Conservation (phyloP, 192 early-diverging fungal genomes). For the Ambispora gerdemannii region DNA sequence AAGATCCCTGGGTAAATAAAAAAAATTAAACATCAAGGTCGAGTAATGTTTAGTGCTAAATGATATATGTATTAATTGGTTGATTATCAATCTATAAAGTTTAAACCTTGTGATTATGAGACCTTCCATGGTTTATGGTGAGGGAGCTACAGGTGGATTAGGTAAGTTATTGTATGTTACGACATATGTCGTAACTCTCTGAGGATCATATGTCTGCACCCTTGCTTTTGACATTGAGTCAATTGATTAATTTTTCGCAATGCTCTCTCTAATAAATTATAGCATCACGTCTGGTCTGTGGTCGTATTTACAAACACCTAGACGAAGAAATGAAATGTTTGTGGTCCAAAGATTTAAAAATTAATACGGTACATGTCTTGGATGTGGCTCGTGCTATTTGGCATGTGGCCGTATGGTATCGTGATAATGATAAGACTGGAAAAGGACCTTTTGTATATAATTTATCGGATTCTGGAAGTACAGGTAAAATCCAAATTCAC, state of each 20-base stretch:
- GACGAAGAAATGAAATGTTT: slow-evolving; percentile 89
- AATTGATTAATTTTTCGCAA: no score
- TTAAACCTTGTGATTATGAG: slow-evolving; percentile 81
- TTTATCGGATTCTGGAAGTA: slow-evolving; percentile 81
- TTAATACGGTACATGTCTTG: slow-evolving; percentile 92
- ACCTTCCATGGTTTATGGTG: slow-evolving; percentile 86
- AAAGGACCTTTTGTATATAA: slow-evolving; percentile 66
- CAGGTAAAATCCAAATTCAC: slow-evolving; percentile 53
- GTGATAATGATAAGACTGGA: slow-evolving; percentile 46
- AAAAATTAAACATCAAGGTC: no score
- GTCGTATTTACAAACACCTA: slow-evolving; percentile 78
- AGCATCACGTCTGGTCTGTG: slow-evolving; percentile 91
- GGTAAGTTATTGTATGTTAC: slow-evolving; percentile 50
- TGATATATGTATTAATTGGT: no score
- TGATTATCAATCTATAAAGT: no score
- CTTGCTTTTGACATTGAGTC: slow-evolving; percentile 19
- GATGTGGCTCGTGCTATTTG: slow-evolving; percentile 75
- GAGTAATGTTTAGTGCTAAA: no score
- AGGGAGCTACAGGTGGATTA: slow-evolving; percentile 70
- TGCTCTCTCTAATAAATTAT: no score
- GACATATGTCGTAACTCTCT: slow-evolving; percentile 10
- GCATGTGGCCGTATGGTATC: slow-evolving; percentile 52
- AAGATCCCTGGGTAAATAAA: slow-evolving; percentile 74
- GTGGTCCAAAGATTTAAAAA: slow-evolving; percentile 87
- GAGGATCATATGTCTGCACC: slow-evolving; percentile 2